These are phyloP conservation scores for Taiozyma onychis DNA, from an alignment of 1,139 yeast genomes.

Conservation along the genomic window DNA sequence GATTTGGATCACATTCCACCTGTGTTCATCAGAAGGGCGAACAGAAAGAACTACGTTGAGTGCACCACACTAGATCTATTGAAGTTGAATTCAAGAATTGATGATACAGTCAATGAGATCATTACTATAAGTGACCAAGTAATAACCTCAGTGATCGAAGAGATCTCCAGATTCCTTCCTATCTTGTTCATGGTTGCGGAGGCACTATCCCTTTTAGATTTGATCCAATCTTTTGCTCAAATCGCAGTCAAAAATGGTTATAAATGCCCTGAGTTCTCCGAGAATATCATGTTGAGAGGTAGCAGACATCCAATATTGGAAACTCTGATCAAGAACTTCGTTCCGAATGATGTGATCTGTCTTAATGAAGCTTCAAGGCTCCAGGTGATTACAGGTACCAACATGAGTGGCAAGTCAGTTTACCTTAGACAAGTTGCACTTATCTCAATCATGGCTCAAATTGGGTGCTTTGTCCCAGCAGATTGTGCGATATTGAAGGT, in stretches of 20 bases:
- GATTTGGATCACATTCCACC: slow-evolving; percentile 24
- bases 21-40: slow-evolving; percentile 30
- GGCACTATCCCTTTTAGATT: slow-evolving; percentile 38
- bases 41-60: slow-evolving; percentile 31
- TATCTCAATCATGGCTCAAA: slow-evolving; percentile 38
- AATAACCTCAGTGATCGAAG: slow-evolving; percentile 28
- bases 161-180: slow-evolving; percentile 28
- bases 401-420: slow-evolving; percentile 45
- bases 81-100: slow-evolving; percentile 35
- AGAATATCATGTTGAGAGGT: slow-evolving; percentile 26
- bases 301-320: slow-evolving; percentile 40
- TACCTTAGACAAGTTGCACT: slow-evolving; percentile 37
- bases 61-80: slow-evolving; percentile 38
- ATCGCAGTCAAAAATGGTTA: slow-evolving; percentile 27
- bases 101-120: slow-evolving; percentile 36
- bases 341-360: slow-evolving; percentile 36
- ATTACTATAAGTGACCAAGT: slow-evolving; percentile 35
- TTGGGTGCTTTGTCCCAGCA: slow-evolving; percentile 41
- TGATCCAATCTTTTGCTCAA: slow-evolving; percentile 34
- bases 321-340: slow-evolving; percentile 23
- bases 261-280: slow-evolving; percentile 32
- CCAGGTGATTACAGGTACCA: slow-evolving; percentile 41
- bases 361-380: slow-evolving; percentile 32
- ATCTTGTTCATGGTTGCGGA: slow-evolving; percentile 39
- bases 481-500: slow-evolving; percentile 34